Evolutionary conservation across 2,329 filamentous ascomycete genomes (phyloP), one percentile per base, ranked within the genome.

Genomic region (Chaetomiaceae sp.): DNA sequence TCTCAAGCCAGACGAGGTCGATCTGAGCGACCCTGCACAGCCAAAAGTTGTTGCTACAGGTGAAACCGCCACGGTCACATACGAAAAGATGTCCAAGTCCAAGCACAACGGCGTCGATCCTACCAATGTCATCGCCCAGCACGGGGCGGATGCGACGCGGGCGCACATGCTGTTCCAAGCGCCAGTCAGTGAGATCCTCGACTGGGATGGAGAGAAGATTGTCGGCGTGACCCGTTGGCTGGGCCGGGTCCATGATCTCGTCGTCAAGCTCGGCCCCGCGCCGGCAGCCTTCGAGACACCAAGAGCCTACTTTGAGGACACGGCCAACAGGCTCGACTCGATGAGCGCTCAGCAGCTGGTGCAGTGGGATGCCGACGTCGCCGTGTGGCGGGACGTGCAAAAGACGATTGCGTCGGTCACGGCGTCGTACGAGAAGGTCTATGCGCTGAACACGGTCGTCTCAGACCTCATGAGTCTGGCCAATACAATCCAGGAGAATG

Each of bases 1-100:
- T 69, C 74, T 96, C 21, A 85, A 82, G 57, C 87, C 87, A 0
- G 78, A 84, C 14, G 89, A 95, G 67, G 76, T 95, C 13, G 84
- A 91, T 58, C 62, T 85, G 4, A 75, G 73, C 3, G 75, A 80
- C 36, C 73, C 78, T 0, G 70, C 73, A 0, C 71, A 72, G 11
- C 87, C 87, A 1, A 73, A 75, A 49, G 79, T 94, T n/a, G 75
- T 75, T 16, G 75, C 78, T 0, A 87, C 82, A 0, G 81, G 82
- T 3, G 70, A 78, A 43, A 63, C 65, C 0, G 82, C 86, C 1
- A 79, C 73, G 25, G 70, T 90, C 16, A 84, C 81, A 1, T 95
- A 80, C 62, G 90, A 95, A 67, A 96, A 96, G 67, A 96, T 96
- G 90, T 94, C 88, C 34, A 96, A 96, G 71, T 95, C 89, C 63